Percentiles rank a stretch among this genome's conserved stretches.
These are phyloP conservation scores for Dillenia turbinata DNA, from an alignment of 164 flowering plant genomes.

Conservation along the genomic window DNA sequence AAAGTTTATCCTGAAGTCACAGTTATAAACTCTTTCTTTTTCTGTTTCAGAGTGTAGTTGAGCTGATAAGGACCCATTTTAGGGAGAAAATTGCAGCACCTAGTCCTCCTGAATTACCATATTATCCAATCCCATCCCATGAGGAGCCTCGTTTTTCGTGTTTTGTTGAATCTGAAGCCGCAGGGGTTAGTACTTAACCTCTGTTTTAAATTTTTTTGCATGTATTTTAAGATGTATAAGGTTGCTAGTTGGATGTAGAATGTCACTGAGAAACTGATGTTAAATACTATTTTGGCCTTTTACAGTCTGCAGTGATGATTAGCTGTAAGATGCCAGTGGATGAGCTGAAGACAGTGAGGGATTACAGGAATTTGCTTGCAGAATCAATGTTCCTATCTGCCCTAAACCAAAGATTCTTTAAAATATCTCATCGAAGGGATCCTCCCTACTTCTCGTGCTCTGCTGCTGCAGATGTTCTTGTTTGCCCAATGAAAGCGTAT, in stretches of 20 bases:
- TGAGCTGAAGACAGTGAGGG: constrained; percentile 83
- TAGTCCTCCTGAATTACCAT: constrained; percentile 47
- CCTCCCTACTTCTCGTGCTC: constrained; percentile 93
- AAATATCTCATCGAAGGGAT: constrained; percentile 78
- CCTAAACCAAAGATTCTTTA: constrained; percentile 82
- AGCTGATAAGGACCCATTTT: constrained; percentile 76
- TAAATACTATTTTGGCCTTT: constrained; percentile 12
- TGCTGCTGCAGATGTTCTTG: constrained; percentile 70
- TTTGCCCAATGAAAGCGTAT: constrained; percentile 71
- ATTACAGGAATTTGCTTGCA: constrained; percentile 69
- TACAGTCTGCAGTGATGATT: constrained; percentile 89
- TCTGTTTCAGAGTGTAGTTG: constrained; percentile 65
- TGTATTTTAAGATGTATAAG: background rate
- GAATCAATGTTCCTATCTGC: constrained; percentile 90
- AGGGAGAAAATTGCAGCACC: constrained; percentile 47
- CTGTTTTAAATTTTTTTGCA: constrained; percentile 1
- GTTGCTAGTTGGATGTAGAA: too few relatives aligned
- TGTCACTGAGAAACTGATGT: too few relatives aligned
- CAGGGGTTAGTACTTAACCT: constrained; percentile 63
- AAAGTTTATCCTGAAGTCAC: background rate
- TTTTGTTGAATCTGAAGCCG: constrained; percentile 93
- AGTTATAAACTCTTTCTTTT: background rate
- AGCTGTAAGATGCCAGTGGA: constrained; percentile 77
- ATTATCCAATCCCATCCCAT: constrained; percentile 68
- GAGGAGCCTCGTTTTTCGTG: constrained; percentile 83